phyloP scores from a whole-genome alignment of 2,329 filamentous ascomycete genomes.

The Penicillium thymicola region DNA sequence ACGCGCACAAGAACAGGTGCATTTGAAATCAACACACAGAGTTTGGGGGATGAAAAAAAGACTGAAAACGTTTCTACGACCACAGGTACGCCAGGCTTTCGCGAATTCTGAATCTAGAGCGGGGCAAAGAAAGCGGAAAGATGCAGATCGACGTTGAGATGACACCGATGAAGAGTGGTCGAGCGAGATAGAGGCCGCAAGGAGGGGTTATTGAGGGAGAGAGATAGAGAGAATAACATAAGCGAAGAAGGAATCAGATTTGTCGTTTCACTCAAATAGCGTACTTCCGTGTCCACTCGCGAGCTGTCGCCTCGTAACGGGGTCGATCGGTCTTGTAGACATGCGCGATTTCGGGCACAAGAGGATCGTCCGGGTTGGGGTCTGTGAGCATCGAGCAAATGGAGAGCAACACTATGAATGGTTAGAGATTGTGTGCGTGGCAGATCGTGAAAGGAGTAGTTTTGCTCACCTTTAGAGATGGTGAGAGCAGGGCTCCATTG shows the following conservation, averaged over 20 bases:
- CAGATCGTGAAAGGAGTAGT: not conserved
- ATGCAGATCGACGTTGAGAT: constrained; percentile 17
- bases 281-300: constrained; percentile 99
- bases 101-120: constrained; percentile 23
- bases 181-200: constrained; percentile 6
- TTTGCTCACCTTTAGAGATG: constrained; percentile 86
- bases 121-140: constrained; percentile 11
- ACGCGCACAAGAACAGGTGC: constrained; percentile 10
- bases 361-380: constrained; percentile 97
- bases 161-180: constrained; percentile 7
- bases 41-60: constrained; percentile 19
- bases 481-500: constrained; percentile 99
- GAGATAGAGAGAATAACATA: constrained; percentile 3
- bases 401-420: constrained; percentile 74
- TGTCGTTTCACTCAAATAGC: constrained; percentile 65
- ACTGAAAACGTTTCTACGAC: constrained; percentile 34
- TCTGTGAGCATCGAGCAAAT: constrained; percentile 99
- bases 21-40: constrained; percentile 11
- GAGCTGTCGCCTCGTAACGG: constrained; percentile 91
- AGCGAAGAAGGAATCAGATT: constrained; percentile 28
- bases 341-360: constrained; percentile 97
- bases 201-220: not conserved
- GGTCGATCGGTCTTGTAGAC: constrained; percentile 99
- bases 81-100: constrained; percentile 39
- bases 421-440: constrained; percentile 5